Evolutionary conservation across 2,329 filamentous ascomycete genomes (phyloP).

Genomic region (Talaromyces pinophilus): DNA sequence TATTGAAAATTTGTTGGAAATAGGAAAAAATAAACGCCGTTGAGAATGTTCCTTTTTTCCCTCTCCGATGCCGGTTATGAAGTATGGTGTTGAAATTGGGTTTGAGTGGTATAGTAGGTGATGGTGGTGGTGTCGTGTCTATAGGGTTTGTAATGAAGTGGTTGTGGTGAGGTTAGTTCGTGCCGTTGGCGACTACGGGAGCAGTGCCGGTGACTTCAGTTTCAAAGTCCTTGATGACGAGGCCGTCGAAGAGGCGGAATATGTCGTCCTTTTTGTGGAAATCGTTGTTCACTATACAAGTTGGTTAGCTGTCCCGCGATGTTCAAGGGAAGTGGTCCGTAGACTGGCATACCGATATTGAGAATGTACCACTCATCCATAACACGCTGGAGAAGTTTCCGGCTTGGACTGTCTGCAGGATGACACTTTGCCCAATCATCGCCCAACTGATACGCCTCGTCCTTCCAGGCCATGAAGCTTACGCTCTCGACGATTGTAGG

Average conservation of each 20-base stretch:
- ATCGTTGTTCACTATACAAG: slow-evolving; percentile 82
- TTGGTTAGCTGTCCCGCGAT: not conserved
- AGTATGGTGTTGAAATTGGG: slow-evolving; percentile 5
- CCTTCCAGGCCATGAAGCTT: slow-evolving; percentile 97
- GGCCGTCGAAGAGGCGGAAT: slow-evolving; percentile 80
- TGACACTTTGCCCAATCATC: slow-evolving; percentile 94
- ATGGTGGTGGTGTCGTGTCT: not conserved
- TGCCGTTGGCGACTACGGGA: slow-evolving; percentile 26
- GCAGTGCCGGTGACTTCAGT: slow-evolving; percentile 32
- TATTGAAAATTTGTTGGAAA: not conserved
- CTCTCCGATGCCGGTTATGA: not conserved
- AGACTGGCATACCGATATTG: slow-evolving; percentile 74
- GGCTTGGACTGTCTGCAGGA: slow-evolving; percentile 71
- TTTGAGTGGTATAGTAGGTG: not conserved
- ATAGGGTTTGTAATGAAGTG: not conserved
- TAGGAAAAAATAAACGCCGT: slow-evolving; percentile 3
- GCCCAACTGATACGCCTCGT: slow-evolving; percentile 91
- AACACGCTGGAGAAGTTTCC: slow-evolving; percentile 75
- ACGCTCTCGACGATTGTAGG: slow-evolving; percentile 99
- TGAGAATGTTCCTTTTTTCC: not conserved
- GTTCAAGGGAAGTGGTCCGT: not conserved
- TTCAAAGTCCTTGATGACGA: slow-evolving; percentile 51
- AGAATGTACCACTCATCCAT: slow-evolving; percentile 92
- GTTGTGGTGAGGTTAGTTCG: not conserved
- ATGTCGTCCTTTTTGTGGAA: slow-evolving; percentile 83